Evolutionary conservation across 495 filamentous ascomycete genomes (phyloP).

Genomic region (Mycothermus thermophilus): DNA sequence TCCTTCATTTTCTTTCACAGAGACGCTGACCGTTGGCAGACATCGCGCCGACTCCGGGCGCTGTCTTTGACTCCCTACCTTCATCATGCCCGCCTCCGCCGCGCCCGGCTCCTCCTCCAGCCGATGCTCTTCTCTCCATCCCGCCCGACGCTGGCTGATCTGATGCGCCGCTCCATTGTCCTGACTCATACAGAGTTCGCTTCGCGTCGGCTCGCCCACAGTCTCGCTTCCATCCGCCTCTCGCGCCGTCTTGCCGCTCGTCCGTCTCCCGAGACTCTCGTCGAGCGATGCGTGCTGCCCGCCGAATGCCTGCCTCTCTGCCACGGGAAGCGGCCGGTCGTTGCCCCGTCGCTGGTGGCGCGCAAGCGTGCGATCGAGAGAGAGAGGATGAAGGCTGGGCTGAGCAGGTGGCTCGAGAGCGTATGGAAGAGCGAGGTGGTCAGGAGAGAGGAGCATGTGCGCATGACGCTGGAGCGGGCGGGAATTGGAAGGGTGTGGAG

Average conservation of each 20-base stretch:
- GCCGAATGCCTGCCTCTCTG: conserved; percentile 27
- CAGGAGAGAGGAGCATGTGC: conserved; percentile 24
- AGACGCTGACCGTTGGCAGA: too few species aligned
- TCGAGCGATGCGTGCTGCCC: conserved; percentile 32
- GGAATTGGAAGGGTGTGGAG: conserved; percentile 37
- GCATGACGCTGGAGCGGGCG: conserved; percentile 26
- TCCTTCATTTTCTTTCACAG: too few species aligned
- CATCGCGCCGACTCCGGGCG: conserved; percentile 39
- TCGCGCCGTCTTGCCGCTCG: conserved; percentile 29
- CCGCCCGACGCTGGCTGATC: conserved; percentile 39
- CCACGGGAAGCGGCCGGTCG: conserved; percentile 1
- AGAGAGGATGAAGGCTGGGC: conserved; percentile 40
- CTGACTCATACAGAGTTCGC: conserved; percentile 41
- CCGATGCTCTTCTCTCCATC: conserved; percentile 33
- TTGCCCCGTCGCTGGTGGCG: conserved; percentile 22
- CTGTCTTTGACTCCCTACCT: conserved; percentile 43
- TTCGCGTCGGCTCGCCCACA: conserved; percentile 38
- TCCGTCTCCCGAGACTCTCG: conserved; percentile 29
- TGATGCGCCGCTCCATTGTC: conserved; percentile 42
- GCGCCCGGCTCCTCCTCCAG: conserved; percentile 32
- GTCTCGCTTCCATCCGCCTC: conserved; percentile 37
- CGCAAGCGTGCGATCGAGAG: conserved; percentile 36
- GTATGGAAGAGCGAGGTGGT: conserved; percentile 32
- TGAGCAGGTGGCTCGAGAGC: conserved; percentile 37
- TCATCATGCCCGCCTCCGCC: conserved; percentile 40